Evolutionary conservation across 352 stramenopile genomes (phyloP).

Genomic region (Globisporangium abappressorium): DNA sequence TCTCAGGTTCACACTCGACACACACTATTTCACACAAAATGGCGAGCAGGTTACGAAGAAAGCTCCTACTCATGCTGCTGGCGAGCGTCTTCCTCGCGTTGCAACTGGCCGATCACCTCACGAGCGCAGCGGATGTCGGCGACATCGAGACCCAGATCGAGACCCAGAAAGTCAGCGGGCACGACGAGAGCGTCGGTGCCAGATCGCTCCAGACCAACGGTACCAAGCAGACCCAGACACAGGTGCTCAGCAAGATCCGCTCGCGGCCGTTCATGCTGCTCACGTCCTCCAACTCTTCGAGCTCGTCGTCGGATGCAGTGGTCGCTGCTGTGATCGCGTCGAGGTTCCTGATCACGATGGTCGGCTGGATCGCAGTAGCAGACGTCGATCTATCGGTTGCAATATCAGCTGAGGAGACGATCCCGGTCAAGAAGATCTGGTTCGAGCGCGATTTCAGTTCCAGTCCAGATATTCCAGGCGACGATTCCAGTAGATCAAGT

Average conservation of each 20-base stretch:
- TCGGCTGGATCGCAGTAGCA: not conserved
- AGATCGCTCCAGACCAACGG: not conserved
- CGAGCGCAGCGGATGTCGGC: not conserved
- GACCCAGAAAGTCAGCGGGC: not conserved
- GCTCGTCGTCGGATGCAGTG: not conserved
- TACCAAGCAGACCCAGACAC: not conserved
- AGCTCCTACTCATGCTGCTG: not conserved
- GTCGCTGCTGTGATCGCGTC: not conserved
- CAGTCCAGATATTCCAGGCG: not conserved
- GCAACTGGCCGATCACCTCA: not conserved
- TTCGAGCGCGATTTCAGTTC: not conserved
- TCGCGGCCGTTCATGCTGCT: not conserved
- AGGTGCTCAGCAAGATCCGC: not conserved
- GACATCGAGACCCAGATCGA: not conserved
- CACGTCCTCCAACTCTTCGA: not conserved
- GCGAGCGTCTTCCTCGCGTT: not conserved
- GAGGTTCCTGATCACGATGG: constrained; percentile 2
- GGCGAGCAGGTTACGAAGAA: not conserved
- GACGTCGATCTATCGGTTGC: not conserved
- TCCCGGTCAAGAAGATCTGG: constrained; percentile 5
- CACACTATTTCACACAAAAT: not conserved
- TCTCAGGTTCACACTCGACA: not conserved
- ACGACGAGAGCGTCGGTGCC: not conserved
- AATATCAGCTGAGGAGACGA: not conserved
- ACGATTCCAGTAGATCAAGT: not conserved